A percentile compares a stretch with the other conserved stretches of the same genome.
These are phyloP conservation scores for Lentinula detonsa DNA, from an alignment of 768 basidiomycete genomes.

Conservation along the genomic window DNA sequence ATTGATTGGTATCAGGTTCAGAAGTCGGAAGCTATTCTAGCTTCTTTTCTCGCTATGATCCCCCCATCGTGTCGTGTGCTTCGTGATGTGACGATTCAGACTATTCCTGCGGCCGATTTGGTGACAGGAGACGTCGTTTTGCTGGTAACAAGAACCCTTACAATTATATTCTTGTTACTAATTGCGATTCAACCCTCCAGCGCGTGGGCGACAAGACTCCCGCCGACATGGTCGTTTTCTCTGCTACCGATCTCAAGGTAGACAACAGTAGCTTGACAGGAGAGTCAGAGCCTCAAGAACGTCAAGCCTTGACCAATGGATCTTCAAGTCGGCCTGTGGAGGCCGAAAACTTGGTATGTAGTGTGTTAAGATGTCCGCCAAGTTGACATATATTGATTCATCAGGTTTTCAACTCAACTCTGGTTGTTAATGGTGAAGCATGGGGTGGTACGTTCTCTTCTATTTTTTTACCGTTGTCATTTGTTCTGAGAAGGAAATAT, in stretches of 20 bases:
- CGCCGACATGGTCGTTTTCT: conserved; percentile 57
- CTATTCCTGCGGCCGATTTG: conserved; percentile 53
- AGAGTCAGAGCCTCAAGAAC: conserved; percentile 66
- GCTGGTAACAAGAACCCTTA: conserved; percentile 31
- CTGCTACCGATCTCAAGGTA: conserved; percentile 57
- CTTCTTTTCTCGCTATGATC: conserved; percentile 70
- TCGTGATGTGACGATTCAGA: conserved; percentile 47
- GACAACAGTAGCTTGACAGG: conserved; percentile 70
- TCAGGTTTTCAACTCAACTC: conserved; percentile 66
- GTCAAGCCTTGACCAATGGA: conserved; percentile 41
- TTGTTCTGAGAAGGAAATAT: neutral
- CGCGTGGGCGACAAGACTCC: conserved; percentile 68
- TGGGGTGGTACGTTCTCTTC: conserved; percentile 48
- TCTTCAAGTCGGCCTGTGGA: conserved; percentile 45
- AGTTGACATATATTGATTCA: neutral
- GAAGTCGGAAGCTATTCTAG: conserved; percentile 68
- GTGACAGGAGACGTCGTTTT: conserved; percentile 66
- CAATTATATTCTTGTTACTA: neutral
- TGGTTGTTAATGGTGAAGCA: conserved; percentile 66
- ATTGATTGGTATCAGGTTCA: conserved; percentile 72
- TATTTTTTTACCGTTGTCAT: neutral
- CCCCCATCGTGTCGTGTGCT: conserved; percentile 62
- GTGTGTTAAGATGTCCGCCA: neutral
- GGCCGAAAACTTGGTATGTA: conserved; percentile 55
- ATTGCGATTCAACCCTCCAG: conserved; percentile 22